Conservation (phyloP, 805 yeast species). For the Pichia pseudocactophila region DNA sequence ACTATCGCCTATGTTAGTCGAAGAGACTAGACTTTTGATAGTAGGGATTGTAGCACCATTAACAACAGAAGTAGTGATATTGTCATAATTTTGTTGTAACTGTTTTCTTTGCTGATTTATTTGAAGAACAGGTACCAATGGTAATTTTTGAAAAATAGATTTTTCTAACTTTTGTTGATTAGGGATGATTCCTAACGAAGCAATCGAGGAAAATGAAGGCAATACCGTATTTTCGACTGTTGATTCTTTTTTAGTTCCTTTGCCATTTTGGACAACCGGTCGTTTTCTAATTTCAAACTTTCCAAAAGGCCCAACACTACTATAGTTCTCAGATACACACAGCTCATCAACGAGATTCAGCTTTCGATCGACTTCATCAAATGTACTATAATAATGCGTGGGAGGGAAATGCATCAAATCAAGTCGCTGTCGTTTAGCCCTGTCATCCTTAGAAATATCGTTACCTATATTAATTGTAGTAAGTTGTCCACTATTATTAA, state of each 20-base stretch:
- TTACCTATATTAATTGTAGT: slow-evolving; percentile 10
- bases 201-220: not conserved
- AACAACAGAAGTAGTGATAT: not conserved
- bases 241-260: not conserved
- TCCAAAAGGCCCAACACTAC: slow-evolving; percentile 26
- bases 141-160: not conserved
- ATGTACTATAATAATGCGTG: slow-evolving; percentile 29
- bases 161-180: not conserved
- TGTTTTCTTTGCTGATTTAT: slow-evolving; percentile 4
- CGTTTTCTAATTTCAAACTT: not conserved
- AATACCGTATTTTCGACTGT: not conserved
- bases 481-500: slow-evolving; percentile 19
- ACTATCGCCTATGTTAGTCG: slow-evolving; percentile 9
- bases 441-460: slow-evolving; percentile 8
- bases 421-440: not conserved
- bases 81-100: slow-evolving; percentile 2
- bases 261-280: not conserved
- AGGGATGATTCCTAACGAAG: not conserved
- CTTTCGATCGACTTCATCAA: slow-evolving; percentile 30
- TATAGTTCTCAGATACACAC: slow-evolving; percentile 19
- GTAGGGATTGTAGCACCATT: not conserved
- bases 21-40: not conserved
- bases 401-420: slow-evolving; percentile 28
- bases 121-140: slow-evolving; percentile 7
- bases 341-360: slow-evolving; percentile 23